Percentiles rank a stretch among this genome's conserved stretches.
phyloP scores from a whole-genome alignment of 345 rosid species.

The Arabidopsis arenosa region DNA sequence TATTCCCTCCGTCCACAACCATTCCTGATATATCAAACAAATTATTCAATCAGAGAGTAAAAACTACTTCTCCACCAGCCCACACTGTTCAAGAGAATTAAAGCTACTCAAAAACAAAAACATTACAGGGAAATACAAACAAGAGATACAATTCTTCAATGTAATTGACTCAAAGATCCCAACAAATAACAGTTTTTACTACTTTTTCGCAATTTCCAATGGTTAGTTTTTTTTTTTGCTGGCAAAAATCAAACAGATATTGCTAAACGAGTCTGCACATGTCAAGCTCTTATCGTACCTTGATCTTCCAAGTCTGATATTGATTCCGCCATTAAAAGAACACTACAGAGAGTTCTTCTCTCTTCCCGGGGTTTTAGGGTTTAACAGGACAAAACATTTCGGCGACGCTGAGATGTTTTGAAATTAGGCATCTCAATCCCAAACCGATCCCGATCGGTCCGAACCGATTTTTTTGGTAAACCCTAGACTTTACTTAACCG shows the following conservation, averaged over 20 bases:
- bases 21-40: constrained; percentile 22
- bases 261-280: background rate
- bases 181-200: background rate
- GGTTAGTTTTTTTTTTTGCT: background rate
- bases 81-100: constrained; percentile 1
- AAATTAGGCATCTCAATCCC: background rate
- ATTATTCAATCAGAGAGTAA: constrained; percentile 12
- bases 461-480: background rate
- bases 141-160: background rate
- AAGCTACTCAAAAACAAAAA: constrained; percentile 21
- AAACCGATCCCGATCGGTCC: background rate
- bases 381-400: background rate
- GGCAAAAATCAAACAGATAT: background rate
- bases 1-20: constrained; percentile 9
- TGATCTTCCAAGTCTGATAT: constrained; percentile 19
- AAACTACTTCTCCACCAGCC: constrained; percentile 1
- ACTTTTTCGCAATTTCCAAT: too few relatives aligned
- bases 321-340: constrained; percentile 21
- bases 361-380: constrained; percentile 34
- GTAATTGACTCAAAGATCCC: background rate
- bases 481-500: background rate
- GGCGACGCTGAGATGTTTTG: constrained; percentile 3
- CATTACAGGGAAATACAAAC: constrained; percentile 2
- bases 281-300: constrained; percentile 25
- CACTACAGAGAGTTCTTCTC: background rate